Evolutionary conservation across 2,329 filamentous ascomycete genomes (phyloP), one percentile per base, ranked within the genome.

Genomic region (Neofusicoccum laricinum): DNA sequence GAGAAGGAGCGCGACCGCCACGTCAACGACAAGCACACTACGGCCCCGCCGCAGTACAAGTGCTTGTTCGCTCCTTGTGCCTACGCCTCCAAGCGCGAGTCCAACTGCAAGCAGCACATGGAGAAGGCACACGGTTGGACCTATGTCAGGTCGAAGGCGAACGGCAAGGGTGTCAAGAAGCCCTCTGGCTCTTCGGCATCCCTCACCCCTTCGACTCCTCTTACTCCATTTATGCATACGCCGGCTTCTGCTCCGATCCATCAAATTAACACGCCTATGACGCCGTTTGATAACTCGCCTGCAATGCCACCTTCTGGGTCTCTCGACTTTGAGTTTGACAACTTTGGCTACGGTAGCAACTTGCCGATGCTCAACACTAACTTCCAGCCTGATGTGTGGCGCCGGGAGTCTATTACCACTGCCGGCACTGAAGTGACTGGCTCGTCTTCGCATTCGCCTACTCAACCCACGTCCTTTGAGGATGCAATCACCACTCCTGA

Each of bases 61-160:
- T 99, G 95, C 79, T 80, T 88, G 53, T 98, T 86, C 79, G 84
- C 88, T 70, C 90, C 90, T 25, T 98, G 95, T 83, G 88, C 91
- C 0, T 98, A 98, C 81, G 90, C 92, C 73, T 97, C 93, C 11
- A 98, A 98, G 84, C 90, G 93, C 65, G 91, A 97, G 80, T 95
- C 91, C 67, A 98, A 98, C 78, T 96, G 92, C 85, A 97, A 97
- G 77, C 94, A 97, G 78, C 93, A 98, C 79, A 97, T 97, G 93
- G 94, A 98, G 81, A 97, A 97, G 79, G 90, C 92, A 0, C 93
- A 98, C 72, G 89, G 89, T 65, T 97, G 92, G 90, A 84, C 84
- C n/a, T 97, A 97, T 70, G 85, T 93, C 63, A 90, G 94, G 68
- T 94, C 92, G 66, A 97, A 97, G 85, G 93, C 90, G 77, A 97